Evolutionary conservation across 139 green algal species (phyloP), one percentile per base, ranked within the genome.

Genomic region (Chlorella vulgaris): DNA sequence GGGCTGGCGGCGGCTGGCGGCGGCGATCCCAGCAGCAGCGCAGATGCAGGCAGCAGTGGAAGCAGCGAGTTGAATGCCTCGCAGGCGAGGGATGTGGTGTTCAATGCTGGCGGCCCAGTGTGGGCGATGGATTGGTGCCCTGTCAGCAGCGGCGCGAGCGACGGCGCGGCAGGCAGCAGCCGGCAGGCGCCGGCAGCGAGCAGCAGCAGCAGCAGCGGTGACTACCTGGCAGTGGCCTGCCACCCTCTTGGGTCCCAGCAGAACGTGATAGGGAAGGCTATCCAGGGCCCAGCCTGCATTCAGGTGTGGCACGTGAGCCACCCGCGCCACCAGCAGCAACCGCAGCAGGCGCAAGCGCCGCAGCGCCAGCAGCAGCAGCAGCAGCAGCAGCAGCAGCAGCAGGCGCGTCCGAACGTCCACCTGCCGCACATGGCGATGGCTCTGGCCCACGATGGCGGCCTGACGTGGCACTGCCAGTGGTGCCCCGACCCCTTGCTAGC

Each of bases 51-150:
- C 55, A n/a, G 55, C 55, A n/a, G 55, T 65, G 55, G 21, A 10
- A 38, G 71, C 71, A 53, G 51, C 51, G 24, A 19, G 0, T 13
- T 81, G 22, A 60, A 19, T 42, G 50, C 22, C 3, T 42, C 53
- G 0, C 61, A 80, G 29, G 53, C 47, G 29, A 53, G 81, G 35
- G 89, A 93, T 63, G 69, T 69, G 0, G 62, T 88, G 4, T 22
- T 85, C 10, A 87, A 85, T 80, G 86, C 81, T 0, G 90, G 90
- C 18, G 89, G 86, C 15, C 80, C 84, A 1, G 85, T 90, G 0
- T 93, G 89, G 88, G 77, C 81, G 2, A 68, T 89, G 38, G 87
- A 91, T 58, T 93, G 90, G 83, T 89, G 87, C 63, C 89, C 89
- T 4, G 28, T 58, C 1, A 31, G 71, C 71, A 67, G 29, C 62